These are phyloP conservation scores for Aspergillus candidus DNA, from an alignment of 2,329 filamentous ascomycete genomes.

Conservation along the genomic window DNA sequence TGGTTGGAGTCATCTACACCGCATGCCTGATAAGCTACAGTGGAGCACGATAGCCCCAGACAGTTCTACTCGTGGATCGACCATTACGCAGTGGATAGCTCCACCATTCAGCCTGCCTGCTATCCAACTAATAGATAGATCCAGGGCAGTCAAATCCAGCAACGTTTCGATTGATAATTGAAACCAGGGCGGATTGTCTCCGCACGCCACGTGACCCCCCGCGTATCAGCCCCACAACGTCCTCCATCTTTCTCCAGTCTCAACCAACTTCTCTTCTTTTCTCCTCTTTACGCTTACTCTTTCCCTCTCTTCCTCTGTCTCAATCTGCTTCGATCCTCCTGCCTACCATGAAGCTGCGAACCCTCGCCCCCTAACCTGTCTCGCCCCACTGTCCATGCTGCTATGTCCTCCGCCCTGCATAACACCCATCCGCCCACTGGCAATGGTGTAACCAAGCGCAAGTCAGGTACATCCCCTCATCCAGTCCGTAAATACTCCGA, in stretches of 20 bases:
- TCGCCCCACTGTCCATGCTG: slow-evolving; percentile 11
- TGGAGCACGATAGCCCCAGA: too few relatives aligned
- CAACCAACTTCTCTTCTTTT: background rate
- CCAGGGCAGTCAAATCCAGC: too few relatives aligned
- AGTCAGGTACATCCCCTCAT: slow-evolving; percentile 26
- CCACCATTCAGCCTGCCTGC: background rate
- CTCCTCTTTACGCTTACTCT: background rate
- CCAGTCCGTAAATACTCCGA: background rate
- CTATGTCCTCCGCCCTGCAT: slow-evolving; percentile 35
- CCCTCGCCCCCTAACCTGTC: slow-evolving; percentile 14
- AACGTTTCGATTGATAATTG: too few relatives aligned
- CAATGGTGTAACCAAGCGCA: slow-evolving; percentile 36
- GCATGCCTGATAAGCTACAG: too few relatives aligned
- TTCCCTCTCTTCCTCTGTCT: background rate
- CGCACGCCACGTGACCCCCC: slow-evolving; percentile 1
- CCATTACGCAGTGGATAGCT: background rate
- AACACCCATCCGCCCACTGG: slow-evolving; percentile 26
- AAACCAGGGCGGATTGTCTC: background rate
- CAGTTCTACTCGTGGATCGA: too few relatives aligned
- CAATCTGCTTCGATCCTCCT: background rate
- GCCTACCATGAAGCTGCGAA: slow-evolving; percentile 9
- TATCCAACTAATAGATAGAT: too few relatives aligned
- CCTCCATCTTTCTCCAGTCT: background rate
- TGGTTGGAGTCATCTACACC: too few relatives aligned
- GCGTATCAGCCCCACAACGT: background rate